Conservation (phyloP, 352 stramenopile genomes). For the Globisporangium echinulatum region DNA sequence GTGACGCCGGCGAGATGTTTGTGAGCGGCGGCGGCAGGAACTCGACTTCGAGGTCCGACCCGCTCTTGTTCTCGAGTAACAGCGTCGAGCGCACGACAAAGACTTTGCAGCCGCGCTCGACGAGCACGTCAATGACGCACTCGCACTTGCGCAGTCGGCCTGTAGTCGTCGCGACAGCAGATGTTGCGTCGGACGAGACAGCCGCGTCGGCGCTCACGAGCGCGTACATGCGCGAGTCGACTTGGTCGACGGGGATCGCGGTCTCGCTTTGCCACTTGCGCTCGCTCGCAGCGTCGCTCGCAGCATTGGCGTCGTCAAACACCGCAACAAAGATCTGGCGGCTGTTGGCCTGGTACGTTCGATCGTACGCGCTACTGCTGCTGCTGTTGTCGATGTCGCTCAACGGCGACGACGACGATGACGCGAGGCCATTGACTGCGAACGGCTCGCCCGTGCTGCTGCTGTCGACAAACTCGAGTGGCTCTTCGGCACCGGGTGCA, state of each 20-base stretch:
- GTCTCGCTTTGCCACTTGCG: conserved; percentile 71
- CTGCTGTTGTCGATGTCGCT: conserved; percentile 1
- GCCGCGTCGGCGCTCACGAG: conserved; percentile 62
- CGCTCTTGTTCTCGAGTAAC: conserved; percentile 79
- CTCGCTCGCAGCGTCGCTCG: background rate
- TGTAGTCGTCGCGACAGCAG: no score
- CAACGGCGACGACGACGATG: no score
- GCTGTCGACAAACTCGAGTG: conserved; percentile 46
- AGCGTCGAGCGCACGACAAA: conserved; percentile 81
- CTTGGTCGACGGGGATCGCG: conserved; percentile 75
- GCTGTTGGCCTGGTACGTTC: conserved; percentile 16
- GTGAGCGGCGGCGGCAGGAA: conserved; percentile 58
- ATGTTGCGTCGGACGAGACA: conserved; percentile 16
- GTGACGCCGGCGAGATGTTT: conserved; percentile 26
- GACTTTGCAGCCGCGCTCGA: conserved; percentile 84
- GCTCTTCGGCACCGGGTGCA: conserved; percentile 47
- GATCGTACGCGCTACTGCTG: conserved; percentile 13
- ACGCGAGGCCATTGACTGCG: no score
- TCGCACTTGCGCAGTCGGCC: conserved; percentile 61
- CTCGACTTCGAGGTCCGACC: conserved; percentile 80
- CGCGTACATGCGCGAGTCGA: conserved; percentile 78
- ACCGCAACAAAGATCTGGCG: conserved; percentile 71
- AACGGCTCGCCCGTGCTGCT: conserved; percentile 1
- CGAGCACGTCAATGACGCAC: conserved; percentile 79
- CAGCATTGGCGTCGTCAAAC: conserved; percentile 4